Conservation (phyloP, 179 eudicot genomes). For the Beta macrorhiza region DNA sequence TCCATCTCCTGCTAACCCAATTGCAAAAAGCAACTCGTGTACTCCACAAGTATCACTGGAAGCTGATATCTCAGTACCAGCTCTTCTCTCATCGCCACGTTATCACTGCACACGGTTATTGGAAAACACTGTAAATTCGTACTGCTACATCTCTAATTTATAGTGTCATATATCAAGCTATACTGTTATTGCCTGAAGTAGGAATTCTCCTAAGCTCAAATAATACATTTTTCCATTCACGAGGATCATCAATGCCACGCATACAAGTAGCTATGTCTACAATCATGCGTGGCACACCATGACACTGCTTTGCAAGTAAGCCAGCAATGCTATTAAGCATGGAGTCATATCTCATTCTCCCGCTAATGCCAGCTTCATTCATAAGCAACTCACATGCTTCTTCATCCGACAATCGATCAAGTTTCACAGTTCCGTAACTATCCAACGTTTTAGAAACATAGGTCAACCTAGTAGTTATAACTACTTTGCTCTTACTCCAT, state of each 20-base stretch:
- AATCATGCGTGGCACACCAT: conserved; percentile 14
- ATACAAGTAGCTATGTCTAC: conserved; percentile 4
- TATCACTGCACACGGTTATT: too few species aligned
- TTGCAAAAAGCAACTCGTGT: too few species aligned
- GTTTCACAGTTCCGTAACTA: neutral
- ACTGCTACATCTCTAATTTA: too few species aligned
- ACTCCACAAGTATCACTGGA: too few species aligned
- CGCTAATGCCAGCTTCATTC: conserved; percentile 7
- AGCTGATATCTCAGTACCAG: too few species aligned
- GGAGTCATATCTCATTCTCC: neutral
- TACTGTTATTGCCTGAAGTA: too few species aligned
- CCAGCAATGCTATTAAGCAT: neutral
- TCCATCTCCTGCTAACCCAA: too few species aligned
- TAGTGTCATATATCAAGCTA: too few species aligned
- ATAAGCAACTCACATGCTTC: conserved; percentile 18
- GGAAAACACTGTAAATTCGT: too few species aligned
- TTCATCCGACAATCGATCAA: conserved; percentile 9
- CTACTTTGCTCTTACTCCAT: conserved; percentile 20
- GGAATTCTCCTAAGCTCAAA: neutral
- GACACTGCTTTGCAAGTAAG: conserved; percentile 12
- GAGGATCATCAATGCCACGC: conserved; percentile 5
- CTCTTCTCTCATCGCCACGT: too few species aligned
- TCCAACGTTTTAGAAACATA: conserved; percentile 2
- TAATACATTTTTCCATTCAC: conserved; percentile 11
- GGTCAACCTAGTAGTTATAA: conserved; percentile 5